Evolutionary conservation across 805 yeast species (phyloP), one percentile per base, ranked within the genome.

Genomic region (Sugiyamaella floridensis): DNA sequence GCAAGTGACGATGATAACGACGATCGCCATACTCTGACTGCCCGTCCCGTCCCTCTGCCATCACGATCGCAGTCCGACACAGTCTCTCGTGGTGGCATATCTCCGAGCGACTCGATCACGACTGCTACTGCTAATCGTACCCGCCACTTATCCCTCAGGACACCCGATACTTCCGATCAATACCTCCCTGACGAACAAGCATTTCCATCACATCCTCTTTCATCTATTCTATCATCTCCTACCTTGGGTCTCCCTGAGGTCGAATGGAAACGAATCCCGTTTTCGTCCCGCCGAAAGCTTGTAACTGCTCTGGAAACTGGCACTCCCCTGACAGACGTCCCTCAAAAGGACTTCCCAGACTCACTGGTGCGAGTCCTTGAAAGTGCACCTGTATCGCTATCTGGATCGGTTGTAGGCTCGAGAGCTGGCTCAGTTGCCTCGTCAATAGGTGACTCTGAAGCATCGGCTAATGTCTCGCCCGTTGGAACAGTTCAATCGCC

Each of bases 261-360:
- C n/a, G 63, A 60, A 16, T 60, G 62, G 62, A 56, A 50, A 41
- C 47, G 52, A 16, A 50, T 60, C 20, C 63, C 63, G 18, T 60
- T 60, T 45, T 51, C 54, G 32, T 53, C 60, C 12, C 54, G 63
- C 11, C 49, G 55, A 7, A 60, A 59, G 45, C 54, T 60, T 22
- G 54, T 51, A 43, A 48, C 29, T 18, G 55, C 55, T 2, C 40
- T 57, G 20, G 56, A 57, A 42, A 18, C 50, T n/a, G 51, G 51
- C 18, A 5, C 37, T 14, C 37, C 54, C 5, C 41, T 51, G 7
- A 40, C 54, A 7, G 37, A 10, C 4, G 16, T 47, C 18, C 15
- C 41, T 40, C 47, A 51, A 6, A 49, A 49, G 22, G 52, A 49
- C 34, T 32, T 49, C 19, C 52, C 52, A 10, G 37, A 20, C 2